Conservation (phyloP, 352 stramenopile genomes). For the Pythium sp. region DNA sequence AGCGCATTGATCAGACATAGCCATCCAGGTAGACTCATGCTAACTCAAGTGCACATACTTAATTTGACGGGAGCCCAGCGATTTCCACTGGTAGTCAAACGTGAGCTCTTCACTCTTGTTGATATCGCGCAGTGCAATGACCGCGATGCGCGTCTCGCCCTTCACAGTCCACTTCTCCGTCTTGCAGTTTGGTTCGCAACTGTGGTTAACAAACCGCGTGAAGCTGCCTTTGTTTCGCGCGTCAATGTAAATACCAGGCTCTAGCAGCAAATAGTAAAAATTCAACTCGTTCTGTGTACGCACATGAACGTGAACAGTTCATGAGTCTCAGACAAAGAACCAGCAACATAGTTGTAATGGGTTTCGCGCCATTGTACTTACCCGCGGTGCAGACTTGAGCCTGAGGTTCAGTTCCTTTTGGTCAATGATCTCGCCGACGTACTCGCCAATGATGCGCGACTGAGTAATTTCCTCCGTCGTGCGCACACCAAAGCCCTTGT, state of each 20-base stretch:
- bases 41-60: conserved; percentile 26
- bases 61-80: conserved; percentile 76
- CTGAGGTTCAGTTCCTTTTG: conserved; percentile 71
- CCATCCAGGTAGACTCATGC: no score
- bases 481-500: conserved; percentile 87
- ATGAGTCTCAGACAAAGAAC: background rate
- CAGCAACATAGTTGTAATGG: background rate
- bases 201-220: conserved; percentile 96
- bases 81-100: conserved; percentile 97
- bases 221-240: conserved; percentile 90
- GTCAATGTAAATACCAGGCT: conserved; percentile 87
- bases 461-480: conserved; percentile 58
- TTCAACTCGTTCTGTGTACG: conserved; percentile 66
- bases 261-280: conserved; percentile 85
- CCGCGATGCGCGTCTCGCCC: conserved; percentile 91
- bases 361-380: conserved; percentile 10
- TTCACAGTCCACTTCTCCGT: conserved; percentile 94
- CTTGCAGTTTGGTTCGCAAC: conserved; percentile 93
- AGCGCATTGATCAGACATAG: background rate
- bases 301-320: conserved; percentile 4
- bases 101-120: conserved; percentile 87
- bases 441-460: conserved; percentile 82
- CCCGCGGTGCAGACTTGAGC: conserved; percentile 55
- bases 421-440: conserved; percentile 92
- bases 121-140: conserved; percentile 92